These are phyloP conservation scores for Trifolium repens DNA, from an alignment of 306 rosid species.

Conservation along the genomic window DNA sequence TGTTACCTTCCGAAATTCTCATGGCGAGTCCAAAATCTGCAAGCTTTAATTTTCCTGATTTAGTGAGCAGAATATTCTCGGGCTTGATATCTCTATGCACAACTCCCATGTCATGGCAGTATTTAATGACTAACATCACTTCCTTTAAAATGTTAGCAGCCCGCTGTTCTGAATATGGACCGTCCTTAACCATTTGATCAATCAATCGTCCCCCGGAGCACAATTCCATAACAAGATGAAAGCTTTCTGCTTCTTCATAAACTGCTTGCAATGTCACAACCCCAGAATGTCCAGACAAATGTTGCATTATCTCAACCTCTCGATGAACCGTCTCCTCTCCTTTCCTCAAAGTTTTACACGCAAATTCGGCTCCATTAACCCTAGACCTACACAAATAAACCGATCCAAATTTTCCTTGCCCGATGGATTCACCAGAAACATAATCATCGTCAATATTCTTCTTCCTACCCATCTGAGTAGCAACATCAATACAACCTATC, in stretches of 20 bases:
- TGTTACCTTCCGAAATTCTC: slow-evolving; percentile 83
- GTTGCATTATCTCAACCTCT: slow-evolving; percentile 99
- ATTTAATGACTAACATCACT: slow-evolving; percentile 93
- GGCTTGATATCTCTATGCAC: slow-evolving; percentile 98
- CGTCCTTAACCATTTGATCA: slow-evolving; percentile 76
- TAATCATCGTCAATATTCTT: slow-evolving; percentile 90
- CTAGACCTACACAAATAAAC: slow-evolving; percentile 75
- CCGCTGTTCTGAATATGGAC: slow-evolving; percentile 77
- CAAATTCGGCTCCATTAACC: slow-evolving; percentile 77
- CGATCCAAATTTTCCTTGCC: slow-evolving; percentile 94
- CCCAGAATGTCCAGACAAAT: slow-evolving; percentile 94
- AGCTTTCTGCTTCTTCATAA: slow-evolving; percentile 83
- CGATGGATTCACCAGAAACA: slow-evolving; percentile 68
- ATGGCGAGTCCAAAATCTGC: slow-evolving; percentile 98
- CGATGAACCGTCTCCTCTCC: slow-evolving; percentile 97
- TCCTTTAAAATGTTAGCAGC: slow-evolving; percentile 88
- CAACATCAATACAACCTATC: slow-evolving; percentile 96
- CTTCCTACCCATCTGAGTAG: slow-evolving; percentile 96
- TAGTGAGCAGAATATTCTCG: slow-evolving; percentile 88
- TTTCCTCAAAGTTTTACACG: slow-evolving; percentile 87
- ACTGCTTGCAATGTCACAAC: slow-evolving; percentile 95
- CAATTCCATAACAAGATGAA: slow-evolving; percentile 97
- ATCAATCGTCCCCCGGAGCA: slow-evolving; percentile 91
- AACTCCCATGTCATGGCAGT: slow-evolving; percentile 99
- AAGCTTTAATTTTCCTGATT: slow-evolving; percentile 87